Evolutionary conservation across 2,329 filamentous ascomycete genomes (phyloP).

Genomic region (Lasiodiplodia sp.): DNA sequence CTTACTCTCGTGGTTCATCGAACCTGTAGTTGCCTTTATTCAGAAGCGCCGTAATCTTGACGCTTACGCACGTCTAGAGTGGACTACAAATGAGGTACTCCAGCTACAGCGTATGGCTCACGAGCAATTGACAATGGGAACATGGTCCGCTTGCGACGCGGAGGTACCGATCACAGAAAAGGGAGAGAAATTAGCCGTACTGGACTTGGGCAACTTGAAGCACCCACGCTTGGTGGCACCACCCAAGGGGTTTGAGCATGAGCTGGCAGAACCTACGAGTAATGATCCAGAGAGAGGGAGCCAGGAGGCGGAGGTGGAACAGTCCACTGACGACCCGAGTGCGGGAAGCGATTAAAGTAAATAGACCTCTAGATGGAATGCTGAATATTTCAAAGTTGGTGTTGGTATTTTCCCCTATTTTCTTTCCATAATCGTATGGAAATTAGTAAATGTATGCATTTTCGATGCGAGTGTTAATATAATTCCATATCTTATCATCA

Average conservation of each 20-base stretch:
- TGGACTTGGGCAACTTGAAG: constrained; percentile 7
- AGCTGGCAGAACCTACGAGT: background rate
- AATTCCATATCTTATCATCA: too few relatives aligned
- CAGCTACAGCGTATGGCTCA: constrained; percentile 30
- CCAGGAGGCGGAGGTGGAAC: too few relatives aligned
- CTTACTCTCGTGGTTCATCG: constrained; percentile 30
- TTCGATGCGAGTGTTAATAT: too few relatives aligned
- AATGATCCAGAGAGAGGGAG: too few relatives aligned
- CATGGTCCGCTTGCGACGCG: constrained; percentile 17
- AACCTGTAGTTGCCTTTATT: background rate
- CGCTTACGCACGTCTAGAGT: constrained; percentile 31
- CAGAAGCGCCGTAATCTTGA: constrained; percentile 25
- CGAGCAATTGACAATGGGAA: constrained; percentile 23
- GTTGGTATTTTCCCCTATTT: too few relatives aligned
- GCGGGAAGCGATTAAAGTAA: too few relatives aligned
- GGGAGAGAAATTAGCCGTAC: background rate
- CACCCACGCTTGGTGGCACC: background rate
- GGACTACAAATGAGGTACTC: constrained; percentile 29
- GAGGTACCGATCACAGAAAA: too few relatives aligned
- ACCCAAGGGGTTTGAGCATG: background rate
- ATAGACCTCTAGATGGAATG: too few relatives aligned
- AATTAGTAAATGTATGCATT: too few relatives aligned
- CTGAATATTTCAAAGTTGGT: too few relatives aligned
- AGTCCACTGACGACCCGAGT: too few relatives aligned
- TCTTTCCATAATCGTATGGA: too few relatives aligned